Percentiles rank a stretch among this genome's conserved stretches.
Evolutionary conservation across 257 asterid species (phyloP).

Genomic region (Avicennia marina): DNA sequence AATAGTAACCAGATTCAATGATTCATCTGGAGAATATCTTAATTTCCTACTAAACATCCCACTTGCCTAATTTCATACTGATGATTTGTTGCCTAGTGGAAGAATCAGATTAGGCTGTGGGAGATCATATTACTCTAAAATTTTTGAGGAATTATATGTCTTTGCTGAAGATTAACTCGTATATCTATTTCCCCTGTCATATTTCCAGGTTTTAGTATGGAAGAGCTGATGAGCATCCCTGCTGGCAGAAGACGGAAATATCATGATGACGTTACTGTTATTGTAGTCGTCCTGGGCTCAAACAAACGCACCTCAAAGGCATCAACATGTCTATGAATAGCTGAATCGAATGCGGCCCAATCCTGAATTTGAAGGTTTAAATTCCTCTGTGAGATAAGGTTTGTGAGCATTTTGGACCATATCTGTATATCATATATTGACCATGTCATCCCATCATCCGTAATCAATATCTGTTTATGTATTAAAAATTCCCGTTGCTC

Average conservation of each 20-base stretch:
- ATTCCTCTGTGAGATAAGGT: slow-evolving; percentile 11
- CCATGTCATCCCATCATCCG: background rate
- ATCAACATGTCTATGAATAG: slow-evolving; percentile 50
- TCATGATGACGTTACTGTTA: slow-evolving; percentile 90
- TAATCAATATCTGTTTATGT: background rate
- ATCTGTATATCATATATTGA: background rate
- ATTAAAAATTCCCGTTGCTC: background rate
- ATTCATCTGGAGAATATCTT: slow-evolving; percentile 9
- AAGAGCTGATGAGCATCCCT: slow-evolving; percentile 86
- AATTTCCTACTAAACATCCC: background rate
- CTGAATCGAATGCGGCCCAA: background rate
- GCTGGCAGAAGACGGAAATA: slow-evolving; percentile 90
- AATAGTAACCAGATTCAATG: slow-evolving; percentile 14
- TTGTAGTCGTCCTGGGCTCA: slow-evolving; percentile 73
- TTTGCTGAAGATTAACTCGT: background rate
- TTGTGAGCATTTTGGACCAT: slow-evolving; percentile 14
- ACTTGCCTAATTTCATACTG: slow-evolving; percentile 9
- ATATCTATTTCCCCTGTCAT: background rate
- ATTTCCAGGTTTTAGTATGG: slow-evolving; percentile 73
- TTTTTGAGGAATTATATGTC: background rate
- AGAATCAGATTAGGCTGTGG: slow-evolving; percentile 1
- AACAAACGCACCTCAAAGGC: slow-evolving; percentile 88
- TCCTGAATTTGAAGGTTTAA: slow-evolving; percentile 3
- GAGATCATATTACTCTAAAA: slow-evolving; percentile 2
- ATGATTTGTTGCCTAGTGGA: slow-evolving; percentile 8